These are phyloP conservation scores for Leccinum pachyderme DNA, from an alignment of 1,284 basidiomycete genomes.

Conservation along the genomic window DNA sequence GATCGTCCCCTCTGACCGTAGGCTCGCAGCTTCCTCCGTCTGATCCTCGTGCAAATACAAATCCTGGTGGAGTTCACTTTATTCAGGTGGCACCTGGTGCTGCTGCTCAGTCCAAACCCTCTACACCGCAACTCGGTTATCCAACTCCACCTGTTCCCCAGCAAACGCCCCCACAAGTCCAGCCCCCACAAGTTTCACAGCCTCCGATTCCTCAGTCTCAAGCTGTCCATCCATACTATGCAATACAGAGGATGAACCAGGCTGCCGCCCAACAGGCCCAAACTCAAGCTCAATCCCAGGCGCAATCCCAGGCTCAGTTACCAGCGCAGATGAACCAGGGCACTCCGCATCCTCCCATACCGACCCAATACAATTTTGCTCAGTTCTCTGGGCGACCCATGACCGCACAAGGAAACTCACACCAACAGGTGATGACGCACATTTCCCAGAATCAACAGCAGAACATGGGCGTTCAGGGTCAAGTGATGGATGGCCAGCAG, in stretches of 20 bases:
- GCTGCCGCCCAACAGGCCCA: conserved; percentile 10
- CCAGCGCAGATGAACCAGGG: conserved; percentile 23
- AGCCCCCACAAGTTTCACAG: conserved; percentile 19
- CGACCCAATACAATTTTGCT: conserved; percentile 23
- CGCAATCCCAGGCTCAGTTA: conserved; percentile 22
- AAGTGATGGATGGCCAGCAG: conserved; percentile 27
- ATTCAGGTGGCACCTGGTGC: conserved; percentile 24
- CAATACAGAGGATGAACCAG: conserved; percentile 20
- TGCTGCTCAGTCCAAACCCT: conserved; percentile 26
- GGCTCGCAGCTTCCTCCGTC: conserved; percentile 32
- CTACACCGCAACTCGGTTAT: conserved; percentile 30
- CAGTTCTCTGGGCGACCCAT: conserved; percentile 21
- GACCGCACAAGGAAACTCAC: conserved; percentile 24
- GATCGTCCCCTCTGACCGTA: conserved; percentile 29
- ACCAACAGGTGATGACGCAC: conserved; percentile 24
- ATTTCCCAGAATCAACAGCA: conserved; percentile 25
- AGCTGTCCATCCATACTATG: conserved; percentile 15
- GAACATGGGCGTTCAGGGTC: conserved; percentile 21
- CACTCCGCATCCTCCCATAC: conserved; percentile 22
- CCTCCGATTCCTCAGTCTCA: conserved; percentile 23
- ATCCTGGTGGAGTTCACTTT: conserved; percentile 31
- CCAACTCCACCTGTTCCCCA: conserved; percentile 18
- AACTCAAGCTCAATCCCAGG: conserved; percentile 22
- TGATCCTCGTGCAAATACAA: conserved; percentile 30
- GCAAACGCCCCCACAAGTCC: conserved; percentile 19